Evolutionary conservation across 805 yeast genomes (phyloP).

Genomic region (Myxozyma vanderwaltii): DNA sequence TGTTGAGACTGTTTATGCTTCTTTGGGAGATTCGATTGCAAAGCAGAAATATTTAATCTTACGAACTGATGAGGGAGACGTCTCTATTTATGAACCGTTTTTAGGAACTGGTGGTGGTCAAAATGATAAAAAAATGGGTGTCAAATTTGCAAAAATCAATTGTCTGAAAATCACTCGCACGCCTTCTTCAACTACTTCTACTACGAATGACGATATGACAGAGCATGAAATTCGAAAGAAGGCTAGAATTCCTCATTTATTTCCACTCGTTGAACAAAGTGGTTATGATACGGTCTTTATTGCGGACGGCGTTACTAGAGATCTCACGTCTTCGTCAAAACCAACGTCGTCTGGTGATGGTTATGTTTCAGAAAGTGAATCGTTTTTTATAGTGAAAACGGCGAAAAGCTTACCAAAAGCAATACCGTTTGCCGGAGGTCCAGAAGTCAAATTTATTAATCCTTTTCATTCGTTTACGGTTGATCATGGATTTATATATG

Average conservation of each 20-base stretch:
- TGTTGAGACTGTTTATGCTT: slow-evolving; percentile 55
- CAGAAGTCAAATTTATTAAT: slow-evolving; percentile 51
- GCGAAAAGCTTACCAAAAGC: slow-evolving; percentile 64
- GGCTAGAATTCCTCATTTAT: neutral
- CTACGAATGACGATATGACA: neutral
- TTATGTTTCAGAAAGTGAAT: slow-evolving; percentile 43
- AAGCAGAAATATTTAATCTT: slow-evolving; percentile 68
- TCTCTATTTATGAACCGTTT: slow-evolving; percentile 63
- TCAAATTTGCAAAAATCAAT: slow-evolving; percentile 1
- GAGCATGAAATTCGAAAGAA: neutral
- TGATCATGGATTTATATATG: slow-evolving; percentile 62
- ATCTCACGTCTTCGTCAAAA: neutral
- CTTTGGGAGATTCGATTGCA: slow-evolving; percentile 59
- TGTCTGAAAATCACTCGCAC: neutral
- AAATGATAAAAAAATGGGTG: neutral
- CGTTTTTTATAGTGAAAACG: slow-evolving; percentile 68
- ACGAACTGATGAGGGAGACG: slow-evolving; percentile 79
- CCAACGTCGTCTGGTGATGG: slow-evolving; percentile 36
- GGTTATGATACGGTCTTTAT: slow-evolving; percentile 15
- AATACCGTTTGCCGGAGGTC: slow-evolving; percentile 62
- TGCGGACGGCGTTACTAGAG: neutral
- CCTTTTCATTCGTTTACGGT: slow-evolving; percentile 48
- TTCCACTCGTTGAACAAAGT: slow-evolving; percentile 8
- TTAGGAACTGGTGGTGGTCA: slow-evolving; percentile 41
- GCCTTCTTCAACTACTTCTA: neutral